phyloP scores from a whole-genome alignment of 78 protist species.

The Tieghemostelium lacteum region DNA sequence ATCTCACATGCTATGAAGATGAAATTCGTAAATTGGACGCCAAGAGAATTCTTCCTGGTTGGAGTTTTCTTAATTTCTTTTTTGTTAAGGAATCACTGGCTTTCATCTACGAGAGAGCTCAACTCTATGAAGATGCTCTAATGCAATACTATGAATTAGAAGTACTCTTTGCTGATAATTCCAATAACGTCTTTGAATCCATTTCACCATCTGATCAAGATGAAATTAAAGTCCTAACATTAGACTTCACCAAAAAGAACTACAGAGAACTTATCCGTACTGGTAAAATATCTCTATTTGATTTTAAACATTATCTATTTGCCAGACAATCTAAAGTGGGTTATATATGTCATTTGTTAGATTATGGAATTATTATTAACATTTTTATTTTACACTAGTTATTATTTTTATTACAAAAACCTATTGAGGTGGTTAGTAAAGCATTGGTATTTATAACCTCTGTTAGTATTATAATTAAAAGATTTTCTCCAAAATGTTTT shows the following conservation, averaged over 20 bases:
- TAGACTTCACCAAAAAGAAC: slow-evolving; percentile 15
- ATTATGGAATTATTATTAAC: neutral
- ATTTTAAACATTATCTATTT: slow-evolving; percentile 67
- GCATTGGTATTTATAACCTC: slow-evolving; percentile 45
- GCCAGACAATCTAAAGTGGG: slow-evolving; percentile 50
- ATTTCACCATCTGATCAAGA: neutral
- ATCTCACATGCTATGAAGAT: slow-evolving; percentile 49
- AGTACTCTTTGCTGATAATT: slow-evolving; percentile 26
- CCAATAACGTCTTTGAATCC: slow-evolving; percentile 17
- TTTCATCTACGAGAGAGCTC: slow-evolving; percentile 69
- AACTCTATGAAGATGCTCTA: slow-evolving; percentile 61
- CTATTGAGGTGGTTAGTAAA: slow-evolving; percentile 49
- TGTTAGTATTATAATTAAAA: slow-evolving; percentile 4
- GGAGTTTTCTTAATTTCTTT: slow-evolving; percentile 64
- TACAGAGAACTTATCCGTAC: slow-evolving; percentile 47
- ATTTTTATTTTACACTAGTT: neutral
- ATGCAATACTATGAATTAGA: slow-evolving; percentile 74
- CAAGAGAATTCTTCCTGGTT: slow-evolving; percentile 43
- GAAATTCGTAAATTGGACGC: slow-evolving; percentile 67
- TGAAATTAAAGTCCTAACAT: neutral
- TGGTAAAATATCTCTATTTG: slow-evolving; percentile 56
- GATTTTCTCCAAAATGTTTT: slow-evolving; percentile 1
- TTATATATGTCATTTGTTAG: neutral
- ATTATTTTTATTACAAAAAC: slow-evolving; percentile 43
- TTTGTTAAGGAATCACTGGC: slow-evolving; percentile 71